These are phyloP conservation scores for Yarrowia keelungensis DNA, from an alignment of 805 yeast genomes.

Conservation along the genomic window DNA sequence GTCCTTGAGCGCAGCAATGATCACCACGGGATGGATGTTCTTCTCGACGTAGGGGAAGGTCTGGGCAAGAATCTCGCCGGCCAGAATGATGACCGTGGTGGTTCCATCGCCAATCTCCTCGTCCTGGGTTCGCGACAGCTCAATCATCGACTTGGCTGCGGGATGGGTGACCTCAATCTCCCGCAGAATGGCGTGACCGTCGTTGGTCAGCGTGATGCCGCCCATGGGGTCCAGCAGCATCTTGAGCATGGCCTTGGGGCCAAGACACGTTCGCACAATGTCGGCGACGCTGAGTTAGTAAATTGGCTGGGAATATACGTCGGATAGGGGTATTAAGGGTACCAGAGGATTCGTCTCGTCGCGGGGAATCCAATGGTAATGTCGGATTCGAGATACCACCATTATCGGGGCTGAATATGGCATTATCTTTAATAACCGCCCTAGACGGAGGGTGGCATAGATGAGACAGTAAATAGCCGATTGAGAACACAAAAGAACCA, in stretches of 20 bases:
- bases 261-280: slow-evolving; percentile 95
- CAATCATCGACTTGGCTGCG: slow-evolving; percentile 98
- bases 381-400: neutral
- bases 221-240: slow-evolving; percentile 95
- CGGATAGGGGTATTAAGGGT: neutral
- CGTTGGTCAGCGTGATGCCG: slow-evolving; percentile 95
- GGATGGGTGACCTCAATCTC: slow-evolving; percentile 98
- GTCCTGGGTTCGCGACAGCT: slow-evolving; percentile 94
- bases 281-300: slow-evolving; percentile 70
- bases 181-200: slow-evolving; percentile 97
- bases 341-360: neutral
- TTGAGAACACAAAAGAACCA: too few relatives aligned
- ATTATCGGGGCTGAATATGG: too few relatives aligned
- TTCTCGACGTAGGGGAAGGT: slow-evolving; percentile 90
- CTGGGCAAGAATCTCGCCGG: slow-evolving; percentile 96
- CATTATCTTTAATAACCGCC: too few relatives aligned
- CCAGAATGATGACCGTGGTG: slow-evolving; percentile 93
- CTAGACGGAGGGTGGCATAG: too few relatives aligned
- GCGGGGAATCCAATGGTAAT: neutral
- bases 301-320: neutral
- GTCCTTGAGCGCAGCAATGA: slow-evolving; percentile 90
- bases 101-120: slow-evolving; percentile 99
- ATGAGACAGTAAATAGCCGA: neutral
- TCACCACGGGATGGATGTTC: slow-evolving; percentile 95
- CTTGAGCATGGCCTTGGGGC: slow-evolving; percentile 98